Conservation (phyloP, 2,329 filamentous ascomycete genomes). For the Phoma sp. region DNA sequence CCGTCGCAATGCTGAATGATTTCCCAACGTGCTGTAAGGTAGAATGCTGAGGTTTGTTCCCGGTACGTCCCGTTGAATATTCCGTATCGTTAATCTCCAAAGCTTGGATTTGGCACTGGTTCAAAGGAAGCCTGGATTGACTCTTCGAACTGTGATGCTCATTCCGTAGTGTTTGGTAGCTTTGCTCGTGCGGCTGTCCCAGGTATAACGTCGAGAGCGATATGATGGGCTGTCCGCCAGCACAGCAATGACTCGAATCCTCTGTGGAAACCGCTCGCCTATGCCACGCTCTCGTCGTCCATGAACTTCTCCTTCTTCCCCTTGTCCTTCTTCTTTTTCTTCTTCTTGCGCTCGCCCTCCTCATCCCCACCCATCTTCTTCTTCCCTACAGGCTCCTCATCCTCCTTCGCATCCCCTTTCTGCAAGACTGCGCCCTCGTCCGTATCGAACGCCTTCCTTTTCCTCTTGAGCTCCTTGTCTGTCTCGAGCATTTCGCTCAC, state of each 20-base stretch:
- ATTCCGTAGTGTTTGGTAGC: no score
- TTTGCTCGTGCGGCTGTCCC: no score
- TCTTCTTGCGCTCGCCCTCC: neutral
- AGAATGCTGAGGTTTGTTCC: no score
- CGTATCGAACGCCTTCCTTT: conserved; percentile 74
- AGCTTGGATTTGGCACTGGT: no score
- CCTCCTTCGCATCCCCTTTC: conserved; percentile 30
- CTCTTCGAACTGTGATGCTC: no score
- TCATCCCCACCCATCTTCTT: conserved; percentile 11
- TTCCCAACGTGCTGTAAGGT: no score
- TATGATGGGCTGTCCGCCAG: no score
- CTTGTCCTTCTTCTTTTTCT: conserved; percentile 23
- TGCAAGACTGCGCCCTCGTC: conserved; percentile 67
- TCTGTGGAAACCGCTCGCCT: neutral
- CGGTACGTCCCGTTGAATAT: no score
- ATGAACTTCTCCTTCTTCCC: conserved; percentile 23
- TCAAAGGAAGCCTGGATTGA: no score
- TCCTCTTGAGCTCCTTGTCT: conserved; percentile 83
- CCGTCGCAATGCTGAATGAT: no score
- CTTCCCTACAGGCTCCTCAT: conserved; percentile 3
- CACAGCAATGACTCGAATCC: neutral
- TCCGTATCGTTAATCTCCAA: no score
- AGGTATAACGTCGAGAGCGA: no score
- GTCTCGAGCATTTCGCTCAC: conserved; percentile 89
- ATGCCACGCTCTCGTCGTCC: conserved; percentile 18